These are phyloP conservation scores for Clavariopsis aquatica DNA, from an alignment of 495 filamentous ascomycete species.

Conservation along the genomic window DNA sequence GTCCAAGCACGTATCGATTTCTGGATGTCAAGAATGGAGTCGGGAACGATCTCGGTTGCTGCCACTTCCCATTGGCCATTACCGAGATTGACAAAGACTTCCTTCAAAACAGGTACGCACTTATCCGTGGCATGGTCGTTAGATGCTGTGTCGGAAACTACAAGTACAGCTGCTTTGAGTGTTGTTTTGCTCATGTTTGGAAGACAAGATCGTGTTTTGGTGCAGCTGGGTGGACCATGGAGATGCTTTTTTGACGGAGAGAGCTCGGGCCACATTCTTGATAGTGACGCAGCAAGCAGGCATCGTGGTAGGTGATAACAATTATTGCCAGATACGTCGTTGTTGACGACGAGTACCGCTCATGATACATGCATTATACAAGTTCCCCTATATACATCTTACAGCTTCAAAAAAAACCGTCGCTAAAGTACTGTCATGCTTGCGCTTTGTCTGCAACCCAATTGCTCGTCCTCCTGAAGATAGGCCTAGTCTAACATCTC, in stretches of 20 bases:
- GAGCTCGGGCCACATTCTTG: conserved; percentile 22
- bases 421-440: conserved; percentile 16
- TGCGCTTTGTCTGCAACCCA: conserved; percentile 5
- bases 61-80: conserved; percentile 66
- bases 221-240: background rate
- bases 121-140: conserved; percentile 78
- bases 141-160: conserved; percentile 92
- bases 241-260: conserved; percentile 10
- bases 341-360: conserved; percentile 12
- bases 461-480: background rate
- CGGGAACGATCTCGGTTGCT: conserved; percentile 75
- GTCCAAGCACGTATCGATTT: conserved; percentile 66
- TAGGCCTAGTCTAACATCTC: conserved; percentile 19
- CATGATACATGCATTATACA: conserved; percentile 37
- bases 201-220: background rate
- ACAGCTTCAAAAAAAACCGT: conserved; percentile 9
- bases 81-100: conserved; percentile 66
- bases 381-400: conserved; percentile 27
- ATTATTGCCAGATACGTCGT: background rate
- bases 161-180: conserved; percentile 71
- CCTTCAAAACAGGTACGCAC: conserved; percentile 61
- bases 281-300: conserved; percentile 6
- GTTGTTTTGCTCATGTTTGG: conserved; percentile 34
- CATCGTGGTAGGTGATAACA: background rate
- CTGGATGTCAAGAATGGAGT: conserved; percentile 75